Conservation (phyloP, 305 asterid genomes). For the Fraxinus velutina region DNA sequence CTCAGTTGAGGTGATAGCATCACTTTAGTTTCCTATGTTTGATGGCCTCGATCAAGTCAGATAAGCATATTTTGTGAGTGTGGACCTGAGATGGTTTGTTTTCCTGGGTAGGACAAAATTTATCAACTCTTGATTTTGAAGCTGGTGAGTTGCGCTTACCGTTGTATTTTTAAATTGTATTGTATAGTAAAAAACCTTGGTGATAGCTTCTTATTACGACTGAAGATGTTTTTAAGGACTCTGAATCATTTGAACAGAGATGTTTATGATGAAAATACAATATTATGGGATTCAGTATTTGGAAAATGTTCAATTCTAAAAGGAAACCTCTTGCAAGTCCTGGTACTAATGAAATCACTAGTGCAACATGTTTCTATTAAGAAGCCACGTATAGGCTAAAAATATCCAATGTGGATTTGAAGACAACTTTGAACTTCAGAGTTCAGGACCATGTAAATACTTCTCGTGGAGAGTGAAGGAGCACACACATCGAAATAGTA, state of each 20-base stretch:
- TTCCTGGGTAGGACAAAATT: too few species aligned
- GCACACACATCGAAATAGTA: constrained; percentile 23
- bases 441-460: constrained; percentile 29
- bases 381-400: constrained; percentile 26
- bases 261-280: background rate
- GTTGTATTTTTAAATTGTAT: background rate
- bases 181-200: background rate
- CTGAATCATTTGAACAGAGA: too few species aligned
- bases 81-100: too few species aligned
- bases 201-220: background rate
- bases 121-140: constrained; percentile 22
- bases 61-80: too few species aligned
- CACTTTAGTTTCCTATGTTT: background rate
- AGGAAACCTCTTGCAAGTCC: background rate
- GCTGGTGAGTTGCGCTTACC: constrained; percentile 15
- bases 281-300: background rate
- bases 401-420: constrained; percentile 36
- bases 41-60: background rate
- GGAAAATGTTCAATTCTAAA: background rate
- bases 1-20: background rate
- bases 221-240: background rate
- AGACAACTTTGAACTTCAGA: constrained; percentile 32
- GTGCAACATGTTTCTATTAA: background rate
- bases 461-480: constrained; percentile 37
- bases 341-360: background rate